A percentile compares a stretch with the other conserved stretches of the same genome.
Conservation (phyloP, 306 rosid genomes). For the Pyrus betulifolia region DNA sequence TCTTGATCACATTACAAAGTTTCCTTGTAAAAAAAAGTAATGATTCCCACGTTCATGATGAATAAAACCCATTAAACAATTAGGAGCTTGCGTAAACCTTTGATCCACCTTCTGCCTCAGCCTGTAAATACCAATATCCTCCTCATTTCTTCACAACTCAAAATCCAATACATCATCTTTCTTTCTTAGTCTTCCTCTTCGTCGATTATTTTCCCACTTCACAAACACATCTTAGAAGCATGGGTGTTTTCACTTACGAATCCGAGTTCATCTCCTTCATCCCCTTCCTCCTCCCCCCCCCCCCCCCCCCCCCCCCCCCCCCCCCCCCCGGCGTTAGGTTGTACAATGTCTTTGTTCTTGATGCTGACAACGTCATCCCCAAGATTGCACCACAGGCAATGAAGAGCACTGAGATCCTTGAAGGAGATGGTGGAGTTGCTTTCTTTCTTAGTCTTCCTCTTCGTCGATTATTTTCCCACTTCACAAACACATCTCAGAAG, state of each 20-base stretch:
- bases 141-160: background rate
- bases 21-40: background rate
- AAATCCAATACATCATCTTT: background rate
- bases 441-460: too few species aligned
- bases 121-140: background rate
- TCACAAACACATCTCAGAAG: too few species aligned
- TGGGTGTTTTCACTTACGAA: slow-evolving; percentile 13
- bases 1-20: background rate
- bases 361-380: too few species aligned
- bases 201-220: too few species aligned
- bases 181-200: too few species aligned
- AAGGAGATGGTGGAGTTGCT: too few species aligned
- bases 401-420: too few species aligned
- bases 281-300: too few species aligned
- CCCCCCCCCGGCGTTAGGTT: slow-evolving; percentile 6
- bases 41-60: background rate
- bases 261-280: slow-evolving; percentile 28
- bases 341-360: background rate
- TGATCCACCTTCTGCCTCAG: too few species aligned
- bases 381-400: too few species aligned
- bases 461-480: too few species aligned
- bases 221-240: background rate
- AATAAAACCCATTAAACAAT: background rate
- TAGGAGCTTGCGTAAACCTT: background rate
- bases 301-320: background rate